A percentile compares a stretch with the other conserved stretches of the same genome.
These are phyloP conservation scores for Apiotrichum gracile DNA, from an alignment of 1,284 basidiomycete species.

Conservation along the genomic window DNA sequence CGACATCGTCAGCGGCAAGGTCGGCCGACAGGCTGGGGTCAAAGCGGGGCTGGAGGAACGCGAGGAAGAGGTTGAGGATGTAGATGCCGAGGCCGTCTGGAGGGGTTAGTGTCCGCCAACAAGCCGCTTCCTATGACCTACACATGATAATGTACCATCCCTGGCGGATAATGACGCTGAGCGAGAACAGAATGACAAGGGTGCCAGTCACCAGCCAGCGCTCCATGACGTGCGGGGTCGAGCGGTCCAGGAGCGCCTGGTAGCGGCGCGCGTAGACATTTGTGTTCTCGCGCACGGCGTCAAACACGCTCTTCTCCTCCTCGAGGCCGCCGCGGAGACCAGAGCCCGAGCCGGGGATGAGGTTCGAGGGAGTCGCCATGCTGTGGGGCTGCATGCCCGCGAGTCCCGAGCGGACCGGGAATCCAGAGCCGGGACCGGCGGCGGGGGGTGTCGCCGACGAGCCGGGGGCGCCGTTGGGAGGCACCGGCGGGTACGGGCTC, in stretches of 20 bases:
- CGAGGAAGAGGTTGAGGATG: conserved; percentile 66
- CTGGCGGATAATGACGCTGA: conserved; percentile 82
- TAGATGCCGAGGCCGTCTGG: conserved; percentile 84
- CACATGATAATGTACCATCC: conserved; percentile 79
- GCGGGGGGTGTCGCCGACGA: conserved; percentile 13
- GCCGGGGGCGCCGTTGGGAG: neutral
- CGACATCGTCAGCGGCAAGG: conserved; percentile 86
- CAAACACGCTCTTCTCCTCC: conserved; percentile 47
- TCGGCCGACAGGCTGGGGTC: conserved; percentile 94
- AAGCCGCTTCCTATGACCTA: conserved; percentile 9
- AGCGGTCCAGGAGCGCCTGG: conserved; percentile 79
- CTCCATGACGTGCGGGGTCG: conserved; percentile 81
- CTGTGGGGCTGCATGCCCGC: conserved; percentile 43
- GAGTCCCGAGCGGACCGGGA: conserved; percentile 42
- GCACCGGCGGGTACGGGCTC: conserved; percentile 17
- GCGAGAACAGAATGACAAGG: conserved; percentile 69
- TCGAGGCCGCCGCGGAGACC: conserved; percentile 34
- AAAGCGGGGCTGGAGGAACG: conserved; percentile 57
- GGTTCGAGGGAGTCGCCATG: conserved; percentile 26
- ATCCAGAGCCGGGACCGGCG: conserved; percentile 44
- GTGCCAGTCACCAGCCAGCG: conserved; percentile 80
- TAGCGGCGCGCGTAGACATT: conserved; percentile 49
- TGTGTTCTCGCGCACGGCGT: conserved; percentile 43
- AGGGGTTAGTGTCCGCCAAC: neutral
- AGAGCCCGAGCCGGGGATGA: conserved; percentile 26